phyloP scores from a whole-genome alignment of 306 rosid genomes.

The Vigna mungo region DNA sequence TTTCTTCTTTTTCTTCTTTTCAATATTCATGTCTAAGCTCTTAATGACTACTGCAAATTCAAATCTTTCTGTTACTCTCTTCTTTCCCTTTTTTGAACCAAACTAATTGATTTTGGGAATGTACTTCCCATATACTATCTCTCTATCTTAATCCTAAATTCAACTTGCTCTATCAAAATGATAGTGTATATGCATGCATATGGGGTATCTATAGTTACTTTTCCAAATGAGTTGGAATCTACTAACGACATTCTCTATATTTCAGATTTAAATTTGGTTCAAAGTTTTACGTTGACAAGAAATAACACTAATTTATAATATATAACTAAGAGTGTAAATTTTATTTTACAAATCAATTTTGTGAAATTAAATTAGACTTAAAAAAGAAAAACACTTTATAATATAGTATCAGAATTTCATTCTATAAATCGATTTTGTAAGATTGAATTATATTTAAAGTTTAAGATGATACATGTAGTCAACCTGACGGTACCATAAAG shows the following conservation, averaged over 20 bases:
- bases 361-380: too few relatives aligned
- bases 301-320: too few relatives aligned
- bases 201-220: background rate
- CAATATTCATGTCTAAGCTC: background rate
- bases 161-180: background rate
- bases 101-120: too few relatives aligned
- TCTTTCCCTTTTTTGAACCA: background rate
- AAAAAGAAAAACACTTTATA: too few relatives aligned
- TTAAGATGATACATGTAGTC: too few relatives aligned
- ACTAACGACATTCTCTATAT: conserved; percentile 24
- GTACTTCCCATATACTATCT: too few relatives aligned
- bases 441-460: too few relatives aligned
- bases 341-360: too few relatives aligned
- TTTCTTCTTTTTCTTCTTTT: background rate
- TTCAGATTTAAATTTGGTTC: background rate
- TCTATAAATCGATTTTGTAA: too few relatives aligned
- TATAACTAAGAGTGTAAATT: too few relatives aligned
- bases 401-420: too few relatives aligned
- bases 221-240: conserved; percentile 34
- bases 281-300: too few relatives aligned
- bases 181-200: background rate
- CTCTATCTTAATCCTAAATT: background rate
- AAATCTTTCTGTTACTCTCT: background rate
- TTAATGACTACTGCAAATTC: conserved; percentile 25
- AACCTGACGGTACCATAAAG: background rate